Base-by-base conservation (phyloP, 2,329 filamentous ascomycete genomes). In the Alternaria novae-zelandiae region DNA sequence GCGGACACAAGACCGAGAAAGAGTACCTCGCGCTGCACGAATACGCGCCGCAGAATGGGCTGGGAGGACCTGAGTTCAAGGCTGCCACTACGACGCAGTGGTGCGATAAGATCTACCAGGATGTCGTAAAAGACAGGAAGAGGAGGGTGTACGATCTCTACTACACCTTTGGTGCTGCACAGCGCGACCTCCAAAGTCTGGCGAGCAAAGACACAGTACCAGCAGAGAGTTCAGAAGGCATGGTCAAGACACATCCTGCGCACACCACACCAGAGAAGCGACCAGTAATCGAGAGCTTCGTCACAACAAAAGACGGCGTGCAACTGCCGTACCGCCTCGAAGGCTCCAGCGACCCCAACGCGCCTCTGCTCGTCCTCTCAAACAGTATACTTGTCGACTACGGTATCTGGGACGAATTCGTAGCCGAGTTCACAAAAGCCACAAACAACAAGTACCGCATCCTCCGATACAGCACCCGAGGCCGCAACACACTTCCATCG, bases 381-480 rank as follows among this genome's bases (percentile, higher is more conserved):
- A 96, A 96, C 83, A 94, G 91, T 1, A 89, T 97, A 54, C 86
- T 97, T 8, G 92, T 92, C 3, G 89, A 90, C 51, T 86, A 90
- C 67, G 84, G 87, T 76, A 96, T 97, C 86, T 97, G 93, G 93
- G 91, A 96, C 71, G 84, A 84, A 2, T 88, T 96, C 63, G 82
- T 96, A 1, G 81, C 83, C 1, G 81, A 87, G n/a, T 85, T 96
- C 68, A 77, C 84, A 45, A 71, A 78, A 12, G 85, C 86, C 54
- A 77, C 81, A 0, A 74, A 86, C 41, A 87, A 89, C 23, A 87
- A 88, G 4, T 90, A 93, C 77, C 89, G 91, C 55, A 86, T 96
- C 67, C 83, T 97, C 1, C 89, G 93, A 10, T 96, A 94, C 81
- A 88, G 93, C 77, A 86, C 88, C 3, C 92, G 93, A 55, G 93